phyloP scores from a whole-genome alignment of 1,284 basidiomycete genomes.

The Tilletia setariae region DNA sequence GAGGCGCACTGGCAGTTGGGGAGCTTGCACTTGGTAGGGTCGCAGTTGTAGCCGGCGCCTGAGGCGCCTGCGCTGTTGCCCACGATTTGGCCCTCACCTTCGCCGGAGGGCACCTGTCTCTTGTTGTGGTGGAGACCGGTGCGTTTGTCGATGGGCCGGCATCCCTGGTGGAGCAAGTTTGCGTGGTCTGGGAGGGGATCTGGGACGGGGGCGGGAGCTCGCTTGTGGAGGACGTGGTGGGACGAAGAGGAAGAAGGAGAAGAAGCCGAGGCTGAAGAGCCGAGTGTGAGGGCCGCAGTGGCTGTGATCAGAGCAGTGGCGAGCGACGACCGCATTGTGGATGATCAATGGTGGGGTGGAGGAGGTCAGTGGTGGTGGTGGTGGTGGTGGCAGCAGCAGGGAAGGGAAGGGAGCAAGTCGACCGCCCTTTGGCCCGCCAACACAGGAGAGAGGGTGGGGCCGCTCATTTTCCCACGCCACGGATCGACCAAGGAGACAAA shows the following conservation, averaged over 20 bases:
- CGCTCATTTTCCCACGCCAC: too few species aligned
- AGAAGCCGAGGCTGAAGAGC: background rate
- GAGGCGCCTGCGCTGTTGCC: slow-evolving; percentile 32
- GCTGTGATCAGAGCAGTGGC: background rate
- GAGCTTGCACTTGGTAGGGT: slow-evolving; percentile 37
- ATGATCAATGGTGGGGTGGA: too few species aligned
- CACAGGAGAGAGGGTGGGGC: too few species aligned
- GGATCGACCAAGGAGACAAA: too few species aligned
- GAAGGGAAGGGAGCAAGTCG: too few species aligned
- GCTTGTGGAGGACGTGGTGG: background rate
- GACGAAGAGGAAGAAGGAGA: background rate
- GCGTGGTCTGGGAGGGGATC: slow-evolving; percentile 22
- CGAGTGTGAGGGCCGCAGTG: background rate
- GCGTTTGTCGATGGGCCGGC: slow-evolving; percentile 30
- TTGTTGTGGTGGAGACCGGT: slow-evolving; percentile 8
- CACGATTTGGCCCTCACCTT: slow-evolving; percentile 35
- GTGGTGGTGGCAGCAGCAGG: too few species aligned
- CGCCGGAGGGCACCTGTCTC: slow-evolving; percentile 22
- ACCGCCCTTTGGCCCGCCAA: too few species aligned
- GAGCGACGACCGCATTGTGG: background rate
- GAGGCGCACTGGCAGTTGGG: slow-evolving; percentile 45
- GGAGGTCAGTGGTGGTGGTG: too few species aligned
- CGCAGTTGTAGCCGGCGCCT: slow-evolving; percentile 45
- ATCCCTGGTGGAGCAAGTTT: slow-evolving; percentile 31
- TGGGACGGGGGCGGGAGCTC: background rate